These are phyloP conservation scores for Kwoniella europaea DNA, from an alignment of 768 basidiomycete genomes.

Conservation along the genomic window DNA sequence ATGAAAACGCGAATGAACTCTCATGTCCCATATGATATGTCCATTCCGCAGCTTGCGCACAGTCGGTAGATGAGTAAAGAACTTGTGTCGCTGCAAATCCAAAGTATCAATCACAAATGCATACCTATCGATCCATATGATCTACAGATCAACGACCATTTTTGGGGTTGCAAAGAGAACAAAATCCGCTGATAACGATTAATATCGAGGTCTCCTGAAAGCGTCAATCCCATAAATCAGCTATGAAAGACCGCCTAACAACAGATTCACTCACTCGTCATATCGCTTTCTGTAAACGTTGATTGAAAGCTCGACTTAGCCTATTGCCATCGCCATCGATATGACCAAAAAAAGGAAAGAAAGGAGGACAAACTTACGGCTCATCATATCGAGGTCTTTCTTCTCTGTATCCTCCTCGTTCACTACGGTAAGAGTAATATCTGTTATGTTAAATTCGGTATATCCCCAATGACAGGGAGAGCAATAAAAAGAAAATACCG, in stretches of 20 bases:
- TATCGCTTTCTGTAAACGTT: constrained; percentile 2
- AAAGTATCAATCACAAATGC: not conserved
- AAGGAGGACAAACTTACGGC: not conserved
- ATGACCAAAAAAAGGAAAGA: not conserved
- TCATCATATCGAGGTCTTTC: constrained; percentile 41
- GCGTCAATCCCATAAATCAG: no score
- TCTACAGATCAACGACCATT: not conserved
- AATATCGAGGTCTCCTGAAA: constrained; percentile 8
- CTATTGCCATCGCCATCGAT: not conserved
- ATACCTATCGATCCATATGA: not conserved
- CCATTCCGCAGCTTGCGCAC: no score
- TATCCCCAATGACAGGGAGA: not conserved
- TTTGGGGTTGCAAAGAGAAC: not conserved
- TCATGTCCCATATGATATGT: no score
- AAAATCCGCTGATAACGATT: not conserved
- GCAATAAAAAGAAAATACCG: not conserved
- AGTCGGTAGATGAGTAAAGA: no score
- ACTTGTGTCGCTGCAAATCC: no score
- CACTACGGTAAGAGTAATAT: constrained; percentile 33
- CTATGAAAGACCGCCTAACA: no score
- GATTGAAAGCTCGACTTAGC: not conserved
- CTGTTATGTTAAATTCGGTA: constrained; percentile 19
- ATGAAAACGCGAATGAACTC: no score
- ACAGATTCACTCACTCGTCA: no score
- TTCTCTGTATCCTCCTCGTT: constrained; percentile 31